Base-by-base conservation (phyloP, 345 rosid species). In the Pistacia integerrima region DNA sequence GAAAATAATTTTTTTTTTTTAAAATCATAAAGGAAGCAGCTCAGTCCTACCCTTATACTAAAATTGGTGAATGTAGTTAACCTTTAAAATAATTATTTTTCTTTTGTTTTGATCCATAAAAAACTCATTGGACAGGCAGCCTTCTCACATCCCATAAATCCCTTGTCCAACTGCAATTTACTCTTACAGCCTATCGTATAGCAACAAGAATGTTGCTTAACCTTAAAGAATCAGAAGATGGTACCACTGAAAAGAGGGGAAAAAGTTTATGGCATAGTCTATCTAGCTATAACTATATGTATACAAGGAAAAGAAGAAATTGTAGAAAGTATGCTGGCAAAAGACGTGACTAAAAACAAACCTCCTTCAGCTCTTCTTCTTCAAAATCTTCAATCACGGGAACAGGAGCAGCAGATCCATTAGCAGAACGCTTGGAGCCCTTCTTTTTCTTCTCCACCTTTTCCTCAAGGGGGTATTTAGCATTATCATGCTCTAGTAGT, bases 391-490 rank as follows among this genome's bases (percentile, higher is more conserved):
- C 97, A 65, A 97, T 91, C 75, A 75, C 77, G 58, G 89, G 87
- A 74, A 89, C 77, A 74, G 85, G 79, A 86, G 64, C 74, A 72
- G 80, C 72, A 76, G 90, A 66, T 68, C 87, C 91, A 77, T 82
- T 93, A 44, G 88, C 85, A 73, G 89, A 79, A 56, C 85, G 87
- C 83, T 92, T 96, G 75, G 49, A 77, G 71, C 89, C 95, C 83
- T 97, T 94, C 91, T 87, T 92, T 79, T 90, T 97, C 85, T 88
- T 94, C 83, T 41, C 84, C 44, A 67, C 70, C 83, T 91, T 94
- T 69, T 84, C 98, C 59, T 91, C 97, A 78, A 94, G 93, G n/a
- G 98, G 99, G 87, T 97, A 97, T 83, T 97, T 94, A 63, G 96
- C 94, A 91, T 90, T 94, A 80, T 97, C 99, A 77, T 94, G 97